These are phyloP conservation scores for Sanghuangporus weigelae DNA, from an alignment of 1,284 basidiomycete species.

Conservation along the genomic window DNA sequence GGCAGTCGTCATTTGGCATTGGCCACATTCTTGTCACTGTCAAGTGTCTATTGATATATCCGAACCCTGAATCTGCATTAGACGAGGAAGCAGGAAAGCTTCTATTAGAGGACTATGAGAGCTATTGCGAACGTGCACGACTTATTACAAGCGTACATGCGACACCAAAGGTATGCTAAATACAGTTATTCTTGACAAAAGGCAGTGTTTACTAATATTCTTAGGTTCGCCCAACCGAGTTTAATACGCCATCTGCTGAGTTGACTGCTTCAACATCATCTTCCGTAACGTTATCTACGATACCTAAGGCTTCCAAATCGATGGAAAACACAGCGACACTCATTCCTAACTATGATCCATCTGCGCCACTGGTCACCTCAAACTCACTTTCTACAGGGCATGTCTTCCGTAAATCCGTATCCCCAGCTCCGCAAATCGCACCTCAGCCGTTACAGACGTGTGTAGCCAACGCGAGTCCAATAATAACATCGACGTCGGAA, in stretches of 20 bases:
- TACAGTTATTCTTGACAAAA: not conserved
- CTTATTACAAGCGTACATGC: slow-evolving; percentile 86
- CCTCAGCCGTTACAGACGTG: slow-evolving; percentile 15
- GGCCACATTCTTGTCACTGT: slow-evolving; percentile 87
- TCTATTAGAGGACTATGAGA: slow-evolving; percentile 83
- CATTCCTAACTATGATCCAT: slow-evolving; percentile 21
- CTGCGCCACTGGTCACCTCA: slow-evolving; percentile 18
- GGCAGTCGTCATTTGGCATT: slow-evolving; percentile 90
- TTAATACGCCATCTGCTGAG: slow-evolving; percentile 44
- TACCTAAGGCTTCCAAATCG: slow-evolving; percentile 23
- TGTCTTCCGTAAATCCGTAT: slow-evolving; percentile 19
- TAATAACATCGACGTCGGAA: slow-evolving; percentile 2
- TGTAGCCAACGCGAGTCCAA: not conserved
- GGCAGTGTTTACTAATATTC: not conserved
- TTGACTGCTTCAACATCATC: slow-evolving; percentile 19
- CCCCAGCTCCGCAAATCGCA: slow-evolving; percentile 4
- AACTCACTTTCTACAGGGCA: slow-evolving; percentile 8
- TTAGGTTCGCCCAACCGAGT: slow-evolving; percentile 60
- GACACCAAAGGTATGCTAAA: slow-evolving; percentile 43
- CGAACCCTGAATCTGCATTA: slow-evolving; percentile 92
- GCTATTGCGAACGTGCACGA: slow-evolving; percentile 75
- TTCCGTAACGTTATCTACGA: slow-evolving; percentile 19
- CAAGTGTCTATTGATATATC: slow-evolving; percentile 93
- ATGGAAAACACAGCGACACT: slow-evolving; percentile 21
- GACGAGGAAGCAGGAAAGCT: slow-evolving; percentile 94